Conservation (phyloP, 345 rosid species). For the Eucalyptus camaldulensis region DNA sequence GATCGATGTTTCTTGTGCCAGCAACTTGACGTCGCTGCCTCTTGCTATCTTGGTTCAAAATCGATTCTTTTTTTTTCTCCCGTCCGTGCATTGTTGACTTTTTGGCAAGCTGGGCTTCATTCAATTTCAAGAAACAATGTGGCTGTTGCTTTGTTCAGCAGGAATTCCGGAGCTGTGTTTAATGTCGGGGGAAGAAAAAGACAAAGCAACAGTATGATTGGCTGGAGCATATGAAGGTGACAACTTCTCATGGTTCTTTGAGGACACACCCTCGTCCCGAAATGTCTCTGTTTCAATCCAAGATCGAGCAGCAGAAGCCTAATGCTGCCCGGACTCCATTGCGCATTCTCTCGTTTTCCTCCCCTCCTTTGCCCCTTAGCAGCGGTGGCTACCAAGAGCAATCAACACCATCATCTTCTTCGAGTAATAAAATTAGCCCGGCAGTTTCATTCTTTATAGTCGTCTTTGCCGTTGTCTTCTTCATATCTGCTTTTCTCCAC, state of each 20-base stretch:
- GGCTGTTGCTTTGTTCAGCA: conserved; percentile 11
- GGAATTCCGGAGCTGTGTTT: conserved; percentile 10
- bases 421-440: conserved; percentile 36
- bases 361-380: conserved; percentile 14
- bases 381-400: conserved; percentile 13
- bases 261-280: conserved; percentile 16
- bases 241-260: conserved; percentile 2
- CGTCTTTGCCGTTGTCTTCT: conserved; percentile 48
- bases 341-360: conserved; percentile 11
- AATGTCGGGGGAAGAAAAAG: not conserved
- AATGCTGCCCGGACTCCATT: conserved; percentile 5
- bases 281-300: conserved; percentile 24
- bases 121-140: conserved; percentile 11
- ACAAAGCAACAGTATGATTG: not conserved
- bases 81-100: not conserved
- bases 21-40: not conserved
- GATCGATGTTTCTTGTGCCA: not conserved
- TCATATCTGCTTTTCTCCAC: conserved; percentile 67
- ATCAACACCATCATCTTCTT: not conserved
- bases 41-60: not conserved
- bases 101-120: conserved; percentile 6
- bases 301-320: conserved; percentile 2
- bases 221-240: not conserved
- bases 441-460: conserved; percentile 51
- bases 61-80: not conserved